Percentiles rank a stretch among this genome's conserved stretches.
These are phyloP conservation scores for Vaccinium myrtillus DNA, from an alignment of 148 eudicot species.

Conservation along the genomic window DNA sequence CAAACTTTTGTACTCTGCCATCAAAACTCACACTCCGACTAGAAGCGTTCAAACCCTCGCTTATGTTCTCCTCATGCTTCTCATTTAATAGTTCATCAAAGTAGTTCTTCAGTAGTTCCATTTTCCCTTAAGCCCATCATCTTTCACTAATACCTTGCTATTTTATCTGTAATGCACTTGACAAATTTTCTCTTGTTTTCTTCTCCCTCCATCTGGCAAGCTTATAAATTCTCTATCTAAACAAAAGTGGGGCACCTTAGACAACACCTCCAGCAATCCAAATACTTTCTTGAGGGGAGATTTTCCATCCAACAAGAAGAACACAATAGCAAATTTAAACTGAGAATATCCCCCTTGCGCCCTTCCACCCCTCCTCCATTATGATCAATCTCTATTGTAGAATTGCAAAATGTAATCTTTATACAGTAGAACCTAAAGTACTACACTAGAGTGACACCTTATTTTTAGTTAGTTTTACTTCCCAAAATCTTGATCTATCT, in stretches of 20 bases:
- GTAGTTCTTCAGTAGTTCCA: background rate
- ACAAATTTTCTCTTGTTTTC: background rate
- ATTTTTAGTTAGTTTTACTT: background rate
- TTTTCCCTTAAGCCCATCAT: background rate
- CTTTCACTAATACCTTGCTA: background rate
- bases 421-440: background rate
- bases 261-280: background rate
- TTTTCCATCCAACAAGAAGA: background rate
- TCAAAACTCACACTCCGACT: background rate
- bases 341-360: background rate
- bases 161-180: background rate
- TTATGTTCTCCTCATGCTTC: background rate
- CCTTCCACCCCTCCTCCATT: conserved; percentile 7
- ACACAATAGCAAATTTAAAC: background rate
- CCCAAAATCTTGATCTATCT: background rate
- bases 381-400: background rate
- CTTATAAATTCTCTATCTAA: background rate
- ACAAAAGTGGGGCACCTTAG: background rate
- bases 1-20: background rate
- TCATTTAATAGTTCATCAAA: background rate
- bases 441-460: background rate
- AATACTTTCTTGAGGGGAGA: background rate
- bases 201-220: background rate
- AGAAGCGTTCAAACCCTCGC: background rate
- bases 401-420: background rate